Conservation (phyloP, 148 eudicot species). For the Persicaria maculosa region DNA sequence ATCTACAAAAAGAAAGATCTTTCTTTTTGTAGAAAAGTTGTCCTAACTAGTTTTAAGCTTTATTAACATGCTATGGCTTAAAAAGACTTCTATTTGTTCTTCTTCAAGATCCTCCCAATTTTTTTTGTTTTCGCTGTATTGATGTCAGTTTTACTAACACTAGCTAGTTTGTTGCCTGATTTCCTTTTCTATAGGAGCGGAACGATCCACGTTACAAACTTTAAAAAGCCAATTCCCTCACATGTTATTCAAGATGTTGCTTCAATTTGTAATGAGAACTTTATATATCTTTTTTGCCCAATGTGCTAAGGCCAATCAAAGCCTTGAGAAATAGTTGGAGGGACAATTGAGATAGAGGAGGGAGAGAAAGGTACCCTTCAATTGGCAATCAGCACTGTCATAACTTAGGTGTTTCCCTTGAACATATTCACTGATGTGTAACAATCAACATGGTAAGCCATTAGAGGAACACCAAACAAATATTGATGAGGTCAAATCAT, state of each 20-base stretch:
- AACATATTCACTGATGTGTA: no score
- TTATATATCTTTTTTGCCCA: not conserved
- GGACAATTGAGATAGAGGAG: not conserved
- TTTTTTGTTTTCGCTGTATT: no score
- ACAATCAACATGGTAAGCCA: no score
- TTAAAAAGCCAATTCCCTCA: not conserved
- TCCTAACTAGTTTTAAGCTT: no score
- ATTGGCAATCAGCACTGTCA: not conserved
- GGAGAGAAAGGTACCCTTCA: not conserved
- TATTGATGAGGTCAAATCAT: not conserved
- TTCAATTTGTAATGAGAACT: not conserved
- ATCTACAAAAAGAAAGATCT: no score
- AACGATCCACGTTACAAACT: not conserved
- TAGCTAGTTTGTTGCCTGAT: no score
- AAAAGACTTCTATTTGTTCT: no score
- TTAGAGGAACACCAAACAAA: not conserved
- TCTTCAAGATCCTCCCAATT: no score
- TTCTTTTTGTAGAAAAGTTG: no score
- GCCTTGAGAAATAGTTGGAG: slow-evolving; percentile 1
- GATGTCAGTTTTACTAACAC: no score
- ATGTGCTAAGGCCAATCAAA: not conserved
- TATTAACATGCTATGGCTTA: no score
- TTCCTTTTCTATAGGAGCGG: no score
- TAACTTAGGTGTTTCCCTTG: not conserved
- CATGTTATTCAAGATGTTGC: not conserved